Percentiles rank a stretch among this genome's conserved stretches.
Conservation (phyloP, 148 eudicot species). For the Persicaria maculosa region DNA sequence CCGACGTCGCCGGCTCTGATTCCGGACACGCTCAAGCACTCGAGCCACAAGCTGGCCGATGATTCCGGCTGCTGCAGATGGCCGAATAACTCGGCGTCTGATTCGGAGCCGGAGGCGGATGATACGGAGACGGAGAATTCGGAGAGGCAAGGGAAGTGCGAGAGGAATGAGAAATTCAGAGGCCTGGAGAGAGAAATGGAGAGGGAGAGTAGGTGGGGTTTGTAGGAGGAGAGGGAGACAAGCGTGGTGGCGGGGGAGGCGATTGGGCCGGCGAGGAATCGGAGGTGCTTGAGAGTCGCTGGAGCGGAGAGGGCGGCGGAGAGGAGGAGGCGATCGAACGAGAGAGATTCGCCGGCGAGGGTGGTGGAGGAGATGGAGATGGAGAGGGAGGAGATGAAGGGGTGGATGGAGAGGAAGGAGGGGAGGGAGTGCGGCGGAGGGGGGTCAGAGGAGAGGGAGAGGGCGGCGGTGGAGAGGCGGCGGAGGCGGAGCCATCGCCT, state of each 20-base stretch:
- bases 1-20: slow-evolving; percentile 27
- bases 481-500: slow-evolving; percentile 59
- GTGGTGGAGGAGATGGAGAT: slow-evolving; percentile 36
- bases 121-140: slow-evolving; percentile 6
- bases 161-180: slow-evolving; percentile 31
- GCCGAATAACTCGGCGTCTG: slow-evolving; percentile 3
- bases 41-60: slow-evolving; percentile 18
- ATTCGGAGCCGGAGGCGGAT: not conserved
- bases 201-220: slow-evolving; percentile 32
- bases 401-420: slow-evolving; percentile 12
- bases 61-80: not conserved
- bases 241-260: slow-evolving; percentile 26
- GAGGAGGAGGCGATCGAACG: slow-evolving; percentile 1
- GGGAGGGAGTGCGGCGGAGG: slow-evolving; percentile 15
- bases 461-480: slow-evolving; percentile 42
- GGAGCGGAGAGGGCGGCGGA: slow-evolving; percentile 23
- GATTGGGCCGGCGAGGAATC: slow-evolving; percentile 28
- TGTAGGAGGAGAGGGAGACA: slow-evolving; percentile 31
- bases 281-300: slow-evolving; percentile 30
- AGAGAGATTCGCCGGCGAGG: slow-evolving; percentile 19
- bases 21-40: slow-evolving; percentile 35
- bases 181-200: slow-evolving; percentile 44
- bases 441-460: slow-evolving; percentile 30
- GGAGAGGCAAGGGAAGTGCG: slow-evolving; percentile 20
- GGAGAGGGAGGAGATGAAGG: slow-evolving; percentile 17